Conservation (phyloP, 768 basidiomycete species). For the Boletales sp. region DNA sequence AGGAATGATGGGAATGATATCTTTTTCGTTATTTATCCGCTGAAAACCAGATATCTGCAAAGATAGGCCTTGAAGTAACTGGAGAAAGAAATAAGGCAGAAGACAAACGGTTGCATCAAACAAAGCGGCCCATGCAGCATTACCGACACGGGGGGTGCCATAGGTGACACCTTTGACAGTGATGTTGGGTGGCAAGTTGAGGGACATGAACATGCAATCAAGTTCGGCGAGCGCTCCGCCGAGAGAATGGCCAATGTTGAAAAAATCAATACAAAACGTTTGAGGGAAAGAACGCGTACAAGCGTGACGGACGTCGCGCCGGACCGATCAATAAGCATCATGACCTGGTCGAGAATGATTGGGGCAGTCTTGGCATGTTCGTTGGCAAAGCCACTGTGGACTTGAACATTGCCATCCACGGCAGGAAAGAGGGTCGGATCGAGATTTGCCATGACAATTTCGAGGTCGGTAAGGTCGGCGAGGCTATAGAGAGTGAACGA, state of each 20-base stretch:
- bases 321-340: slow-evolving; percentile 35
- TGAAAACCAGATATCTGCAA: slow-evolving; percentile 22
- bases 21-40: slow-evolving; percentile 31
- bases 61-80: not conserved
- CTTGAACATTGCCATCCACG: slow-evolving; percentile 38
- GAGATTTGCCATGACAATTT: slow-evolving; percentile 39
- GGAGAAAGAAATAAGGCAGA: not conserved
- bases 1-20: slow-evolving; percentile 56
- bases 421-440: slow-evolving; percentile 54
- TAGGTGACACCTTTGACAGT: slow-evolving; percentile 31
- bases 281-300: slow-evolving; percentile 22
- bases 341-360: slow-evolving; percentile 42
- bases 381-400: slow-evolving; percentile 53
- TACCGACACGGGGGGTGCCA: slow-evolving; percentile 29
- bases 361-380: slow-evolving; percentile 47
- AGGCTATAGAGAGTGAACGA: slow-evolving; percentile 28
- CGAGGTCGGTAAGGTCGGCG: slow-evolving; percentile 49
- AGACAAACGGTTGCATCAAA: slow-evolving; percentile 24
- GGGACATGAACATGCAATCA: slow-evolving; percentile 43
- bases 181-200: slow-evolving; percentile 43
- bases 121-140: slow-evolving; percentile 24
- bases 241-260: slow-evolving; percentile 44
- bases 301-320: slow-evolving; percentile 40
- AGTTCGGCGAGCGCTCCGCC: slow-evolving; percentile 53
- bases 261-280: not conserved